Evolutionary conservation across 176 grass and related monocot genomes (phyloP).

Genomic region (Avena sativa): DNA sequence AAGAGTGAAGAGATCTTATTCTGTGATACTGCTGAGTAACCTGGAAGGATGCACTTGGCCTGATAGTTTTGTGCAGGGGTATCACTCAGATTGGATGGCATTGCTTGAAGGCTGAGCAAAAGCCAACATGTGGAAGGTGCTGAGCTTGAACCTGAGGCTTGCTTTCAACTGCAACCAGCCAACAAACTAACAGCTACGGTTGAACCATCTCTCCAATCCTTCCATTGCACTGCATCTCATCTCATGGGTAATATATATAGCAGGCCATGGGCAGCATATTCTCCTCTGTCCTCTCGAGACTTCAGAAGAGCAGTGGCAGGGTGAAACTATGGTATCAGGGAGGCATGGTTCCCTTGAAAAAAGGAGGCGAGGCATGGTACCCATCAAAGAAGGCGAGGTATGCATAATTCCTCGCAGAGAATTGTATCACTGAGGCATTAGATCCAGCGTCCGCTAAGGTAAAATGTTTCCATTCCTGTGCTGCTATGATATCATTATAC

Average conservation of each 20-base stretch:
- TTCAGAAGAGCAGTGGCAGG: neutral
- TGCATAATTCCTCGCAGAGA: neutral
- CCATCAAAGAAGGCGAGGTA: neutral
- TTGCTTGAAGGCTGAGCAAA: constrained; percentile 58
- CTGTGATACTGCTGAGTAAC: constrained; percentile 21
- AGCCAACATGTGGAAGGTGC: constrained; percentile 45
- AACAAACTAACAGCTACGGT: constrained; percentile 66
- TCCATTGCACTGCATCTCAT: constrained; percentile 39
- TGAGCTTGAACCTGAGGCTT: constrained; percentile 42
- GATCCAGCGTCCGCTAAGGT: constrained; percentile 15
- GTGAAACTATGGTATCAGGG: constrained; percentile 6
- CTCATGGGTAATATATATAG: constrained; percentile 41
- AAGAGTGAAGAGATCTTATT: constrained; percentile 27
- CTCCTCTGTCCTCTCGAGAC: constrained; percentile 8
- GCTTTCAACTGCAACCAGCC: constrained; percentile 56
- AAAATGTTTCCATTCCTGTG: constrained; percentile 18
- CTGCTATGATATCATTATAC: neutral
- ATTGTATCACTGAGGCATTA: neutral
- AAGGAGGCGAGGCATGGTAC: neutral
- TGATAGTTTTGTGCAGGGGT: constrained; percentile 4
- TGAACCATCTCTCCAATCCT: constrained; percentile 43
- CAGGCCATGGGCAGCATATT: constrained; percentile 25
- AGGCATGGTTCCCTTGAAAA: neutral
- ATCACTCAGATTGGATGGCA: constrained; percentile 10
- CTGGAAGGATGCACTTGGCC: constrained; percentile 33